These are phyloP conservation scores for Pneumocystis wakefieldiae DNA, from an alignment of 1,139 yeast species.

Conservation along the genomic window DNA sequence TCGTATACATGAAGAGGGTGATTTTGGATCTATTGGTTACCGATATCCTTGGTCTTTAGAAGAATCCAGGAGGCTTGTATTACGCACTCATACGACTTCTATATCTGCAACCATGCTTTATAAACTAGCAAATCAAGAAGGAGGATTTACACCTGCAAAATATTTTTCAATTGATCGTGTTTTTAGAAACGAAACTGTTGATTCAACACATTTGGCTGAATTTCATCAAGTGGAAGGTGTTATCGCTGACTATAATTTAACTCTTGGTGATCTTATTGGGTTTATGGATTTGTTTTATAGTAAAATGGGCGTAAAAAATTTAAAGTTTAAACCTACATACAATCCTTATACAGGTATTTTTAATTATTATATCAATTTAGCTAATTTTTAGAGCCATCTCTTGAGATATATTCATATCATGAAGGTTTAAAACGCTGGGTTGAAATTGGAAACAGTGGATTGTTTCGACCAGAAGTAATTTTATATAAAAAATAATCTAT, in stretches of 20 bases:
- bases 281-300: conserved; percentile 96
- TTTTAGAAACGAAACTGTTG: conserved; percentile 98
- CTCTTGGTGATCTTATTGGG: conserved; percentile 91
- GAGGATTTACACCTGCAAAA: conserved; percentile 51
- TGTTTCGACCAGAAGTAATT: conserved; percentile 80
- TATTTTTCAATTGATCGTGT: conserved; percentile 94
- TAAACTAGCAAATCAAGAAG: conserved; percentile 70
- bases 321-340: not conserved
- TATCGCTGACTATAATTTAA: conserved; percentile 85
- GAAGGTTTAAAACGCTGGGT: conserved; percentile 93
- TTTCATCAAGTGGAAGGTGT: conserved; percentile 99
- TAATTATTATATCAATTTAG: conserved; percentile 96
- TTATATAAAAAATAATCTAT: not conserved
- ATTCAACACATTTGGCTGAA: conserved; percentile 98
- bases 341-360: conserved; percentile 47
- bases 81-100: conserved; percentile 96
- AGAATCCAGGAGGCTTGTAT: conserved; percentile 78
- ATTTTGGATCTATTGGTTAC: conserved; percentile 90
- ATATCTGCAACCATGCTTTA: conserved; percentile 80
- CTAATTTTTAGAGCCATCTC: conserved; percentile 97
- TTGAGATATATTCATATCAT: conserved; percentile 96
- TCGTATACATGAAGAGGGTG: conserved; percentile 77
- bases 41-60: conserved; percentile 93
- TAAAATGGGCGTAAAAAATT: conserved; percentile 55
- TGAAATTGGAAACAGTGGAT: conserved; percentile 97